Percentiles rank a stretch among this genome's conserved stretches.
Evolutionary conservation across 306 rosid species (phyloP).

Genomic region (Bauhinia variegata): DNA sequence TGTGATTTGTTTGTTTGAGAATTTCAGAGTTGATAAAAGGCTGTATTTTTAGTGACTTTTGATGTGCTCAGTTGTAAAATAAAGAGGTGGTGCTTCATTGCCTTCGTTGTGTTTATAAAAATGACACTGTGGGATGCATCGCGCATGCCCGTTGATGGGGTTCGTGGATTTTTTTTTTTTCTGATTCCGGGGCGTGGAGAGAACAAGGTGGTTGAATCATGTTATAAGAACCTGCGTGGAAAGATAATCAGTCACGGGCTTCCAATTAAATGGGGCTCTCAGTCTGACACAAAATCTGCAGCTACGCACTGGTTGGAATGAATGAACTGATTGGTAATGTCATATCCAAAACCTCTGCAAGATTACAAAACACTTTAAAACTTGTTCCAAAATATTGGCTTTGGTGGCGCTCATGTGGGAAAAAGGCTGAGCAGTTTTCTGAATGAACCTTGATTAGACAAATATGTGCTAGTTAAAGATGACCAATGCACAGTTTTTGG

Average conservation of each 20-base stretch:
- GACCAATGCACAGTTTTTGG: neutral
- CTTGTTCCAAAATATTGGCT: neutral
- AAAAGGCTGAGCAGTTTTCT: slow-evolving; percentile 5
- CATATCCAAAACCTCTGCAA: neutral
- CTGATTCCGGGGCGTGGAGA: too few species aligned
- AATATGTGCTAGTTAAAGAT: neutral
- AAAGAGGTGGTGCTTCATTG: too few species aligned
- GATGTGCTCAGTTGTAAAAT: too few species aligned
- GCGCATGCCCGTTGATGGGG: too few species aligned
- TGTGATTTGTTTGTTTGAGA: too few species aligned
- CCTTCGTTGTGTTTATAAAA: too few species aligned
- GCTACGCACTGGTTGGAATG: neutral
- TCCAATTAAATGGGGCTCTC: slow-evolving; percentile 2
- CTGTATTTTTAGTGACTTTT: too few species aligned
- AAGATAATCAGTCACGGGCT: slow-evolving; percentile 2
- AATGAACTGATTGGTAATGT: slow-evolving; percentile 22
- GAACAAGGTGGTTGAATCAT: too few species aligned
- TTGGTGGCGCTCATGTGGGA: slow-evolving; percentile 19
- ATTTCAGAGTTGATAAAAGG: too few species aligned
- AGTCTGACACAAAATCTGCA: slow-evolving; percentile 10
- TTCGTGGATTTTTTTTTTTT: too few species aligned
- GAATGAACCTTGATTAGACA: slow-evolving; percentile 9
- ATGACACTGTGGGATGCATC: too few species aligned
- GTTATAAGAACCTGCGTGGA: slow-evolving; percentile 20
- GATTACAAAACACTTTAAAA: neutral